Evolutionary conservation across 169 alveolate species (phyloP).

Genomic region (Eimeria zaria): DNA sequence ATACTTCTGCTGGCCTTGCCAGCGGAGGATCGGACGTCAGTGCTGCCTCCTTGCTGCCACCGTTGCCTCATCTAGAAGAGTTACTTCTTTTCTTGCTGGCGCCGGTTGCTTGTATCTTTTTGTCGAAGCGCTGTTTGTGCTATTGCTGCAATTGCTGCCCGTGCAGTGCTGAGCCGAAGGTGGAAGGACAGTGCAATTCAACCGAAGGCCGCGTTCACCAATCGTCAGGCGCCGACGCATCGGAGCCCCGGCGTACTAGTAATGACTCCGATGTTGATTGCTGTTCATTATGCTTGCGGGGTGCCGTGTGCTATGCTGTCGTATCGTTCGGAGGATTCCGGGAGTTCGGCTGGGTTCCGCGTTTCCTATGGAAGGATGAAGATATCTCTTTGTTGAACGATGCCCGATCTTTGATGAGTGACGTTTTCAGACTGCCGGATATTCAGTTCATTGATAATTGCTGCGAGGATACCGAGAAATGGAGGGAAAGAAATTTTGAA

Average conservation of each 20-base stretch:
- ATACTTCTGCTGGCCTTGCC: conserved; percentile 46
- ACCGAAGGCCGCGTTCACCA: neutral
- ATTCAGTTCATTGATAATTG: neutral
- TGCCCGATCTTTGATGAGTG: conserved; percentile 46
- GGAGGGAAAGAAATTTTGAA: neutral
- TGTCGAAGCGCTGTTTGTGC: conserved; percentile 43
- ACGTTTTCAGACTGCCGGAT: neutral
- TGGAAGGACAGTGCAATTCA: neutral
- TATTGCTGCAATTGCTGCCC: conserved; percentile 72
- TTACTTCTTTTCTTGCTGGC: conserved; percentile 51
- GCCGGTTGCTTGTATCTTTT: conserved; percentile 14
- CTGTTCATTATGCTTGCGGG: conserved; percentile 46
- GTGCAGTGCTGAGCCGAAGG: conserved; percentile 23
- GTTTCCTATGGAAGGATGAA: conserved; percentile 51
- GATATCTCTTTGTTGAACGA: conserved; percentile 30
- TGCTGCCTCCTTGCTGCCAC: conserved; percentile 73
- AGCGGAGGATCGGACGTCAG: conserved; percentile 46
- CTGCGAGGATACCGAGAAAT: neutral
- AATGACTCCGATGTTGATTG: neutral
- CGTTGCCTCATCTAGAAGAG: conserved; percentile 68
- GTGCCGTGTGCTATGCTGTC: conserved; percentile 53
- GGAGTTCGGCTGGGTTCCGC: conserved; percentile 63
- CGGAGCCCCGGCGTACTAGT: neutral
- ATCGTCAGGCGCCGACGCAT: neutral
- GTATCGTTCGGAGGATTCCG: conserved; percentile 68